These are phyloP conservation scores for Geosmithia morbida DNA, from an alignment of 2,329 filamentous ascomycete genomes.

Conservation along the genomic window DNA sequence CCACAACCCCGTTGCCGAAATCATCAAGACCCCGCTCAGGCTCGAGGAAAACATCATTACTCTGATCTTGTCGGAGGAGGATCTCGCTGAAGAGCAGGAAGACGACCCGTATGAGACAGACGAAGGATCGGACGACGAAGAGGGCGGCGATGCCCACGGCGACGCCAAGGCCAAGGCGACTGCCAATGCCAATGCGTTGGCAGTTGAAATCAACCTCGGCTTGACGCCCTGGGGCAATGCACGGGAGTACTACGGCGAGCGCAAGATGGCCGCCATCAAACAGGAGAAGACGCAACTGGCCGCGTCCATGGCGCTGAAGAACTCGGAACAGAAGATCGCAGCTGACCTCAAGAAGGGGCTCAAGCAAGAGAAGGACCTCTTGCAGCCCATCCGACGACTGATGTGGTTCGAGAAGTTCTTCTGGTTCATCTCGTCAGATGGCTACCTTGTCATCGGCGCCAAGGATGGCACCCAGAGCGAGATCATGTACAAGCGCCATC, in stretches of 20 bases:
- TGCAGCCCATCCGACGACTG: conserved; percentile 69
- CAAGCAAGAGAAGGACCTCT: conserved; percentile 80
- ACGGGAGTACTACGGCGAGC: conserved; percentile 82
- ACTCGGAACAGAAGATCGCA: conserved; percentile 75
- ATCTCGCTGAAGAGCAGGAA: conserved; percentile 45
- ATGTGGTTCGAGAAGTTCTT: conserved; percentile 97
- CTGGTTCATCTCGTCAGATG: conserved; percentile 92
- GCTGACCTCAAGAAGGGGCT: conserved; percentile 75
- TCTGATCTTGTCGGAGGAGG: conserved; percentile 59
- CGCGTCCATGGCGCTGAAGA: conserved; percentile 72
- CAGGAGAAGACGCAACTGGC: conserved; percentile 76
- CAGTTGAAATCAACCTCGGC: conserved; percentile 73
- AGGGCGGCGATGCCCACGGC: conserved; percentile 13
- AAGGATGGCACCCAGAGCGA: conserved; percentile 85
- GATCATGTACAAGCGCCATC: conserved; percentile 72
- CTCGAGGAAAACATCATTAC: conserved; percentile 83
- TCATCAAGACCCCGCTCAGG: conserved; percentile 78
- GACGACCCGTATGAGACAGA: conserved; percentile 52
- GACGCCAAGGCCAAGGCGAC: conserved; percentile 21
- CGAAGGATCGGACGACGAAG: conserved; percentile 29
- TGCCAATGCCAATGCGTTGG: conserved; percentile 37
- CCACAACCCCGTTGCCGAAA: conserved; percentile 70
- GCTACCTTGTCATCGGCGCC: conserved; percentile 80
- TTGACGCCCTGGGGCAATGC: conserved; percentile 83
- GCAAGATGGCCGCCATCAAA: conserved; percentile 70